Conservation (phyloP, 352 stramenopile species). For the Phytophthora quininea region DNA sequence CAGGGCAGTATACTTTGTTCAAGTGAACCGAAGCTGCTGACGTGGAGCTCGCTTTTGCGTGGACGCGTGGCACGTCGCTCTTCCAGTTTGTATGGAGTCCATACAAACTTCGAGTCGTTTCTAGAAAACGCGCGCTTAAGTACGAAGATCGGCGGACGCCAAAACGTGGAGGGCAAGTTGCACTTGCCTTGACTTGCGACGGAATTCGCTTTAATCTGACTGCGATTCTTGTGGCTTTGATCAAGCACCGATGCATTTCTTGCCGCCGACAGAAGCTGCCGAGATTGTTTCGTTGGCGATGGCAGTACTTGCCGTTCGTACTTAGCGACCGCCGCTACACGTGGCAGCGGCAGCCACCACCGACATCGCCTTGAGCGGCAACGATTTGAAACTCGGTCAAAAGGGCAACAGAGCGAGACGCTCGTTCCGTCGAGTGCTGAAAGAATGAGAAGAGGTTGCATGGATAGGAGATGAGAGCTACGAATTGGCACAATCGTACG, state of each 20-base stretch:
- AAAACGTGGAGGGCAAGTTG: background rate
- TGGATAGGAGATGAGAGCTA: background rate
- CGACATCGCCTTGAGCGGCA: background rate
- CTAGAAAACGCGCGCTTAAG: conserved; percentile 10
- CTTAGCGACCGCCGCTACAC: conserved; percentile 33
- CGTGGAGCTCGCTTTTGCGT: conserved; percentile 25
- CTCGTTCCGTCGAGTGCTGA: no score
- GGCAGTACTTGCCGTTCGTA: conserved; percentile 15
- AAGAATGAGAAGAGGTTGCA: no score
- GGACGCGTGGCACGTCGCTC: background rate
- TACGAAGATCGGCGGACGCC: conserved; percentile 29
- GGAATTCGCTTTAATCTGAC: conserved; percentile 16
- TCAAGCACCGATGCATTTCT: background rate
- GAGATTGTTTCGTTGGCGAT: conserved; percentile 3
- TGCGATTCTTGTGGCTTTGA: background rate
- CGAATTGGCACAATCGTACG: background rate
- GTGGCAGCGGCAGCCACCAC: conserved; percentile 17
- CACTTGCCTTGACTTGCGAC: background rate
- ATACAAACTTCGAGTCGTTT: conserved; percentile 13
- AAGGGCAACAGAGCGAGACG: background rate
- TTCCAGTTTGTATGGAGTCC: conserved; percentile 11
- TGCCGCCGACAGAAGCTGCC: conserved; percentile 1
- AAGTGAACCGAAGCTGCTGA: conserved; percentile 32
- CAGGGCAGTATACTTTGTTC: conserved; percentile 29
- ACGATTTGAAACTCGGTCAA: conserved; percentile 22